These are phyloP conservation scores for Trichoderma koningiopsis DNA, from an alignment of 2,329 filamentous ascomycete genomes.

Conservation along the genomic window DNA sequence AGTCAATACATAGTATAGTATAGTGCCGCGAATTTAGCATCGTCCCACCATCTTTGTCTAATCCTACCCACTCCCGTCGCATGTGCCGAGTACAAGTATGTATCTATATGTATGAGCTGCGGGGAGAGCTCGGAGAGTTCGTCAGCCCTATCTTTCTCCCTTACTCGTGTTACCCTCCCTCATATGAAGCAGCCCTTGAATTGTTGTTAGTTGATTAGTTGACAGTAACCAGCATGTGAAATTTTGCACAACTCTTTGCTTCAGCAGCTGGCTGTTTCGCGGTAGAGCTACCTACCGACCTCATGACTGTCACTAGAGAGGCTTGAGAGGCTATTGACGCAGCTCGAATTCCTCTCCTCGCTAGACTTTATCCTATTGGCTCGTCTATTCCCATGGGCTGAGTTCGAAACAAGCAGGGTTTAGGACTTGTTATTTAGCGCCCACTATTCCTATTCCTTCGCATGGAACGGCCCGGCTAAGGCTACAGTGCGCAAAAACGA, in stretches of 20 bases:
- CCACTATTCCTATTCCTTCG: neutral
- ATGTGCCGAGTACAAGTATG: neutral
- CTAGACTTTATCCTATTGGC: neutral
- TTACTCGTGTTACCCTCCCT: neutral
- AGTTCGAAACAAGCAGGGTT: neutral
- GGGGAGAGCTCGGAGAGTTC: neutral
- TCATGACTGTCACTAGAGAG: neutral
- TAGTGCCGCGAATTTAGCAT: neutral
- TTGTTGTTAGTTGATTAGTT: neutral
- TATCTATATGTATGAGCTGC: neutral
- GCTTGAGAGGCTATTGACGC: neutral
- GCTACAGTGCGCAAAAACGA: constrained; percentile 15
- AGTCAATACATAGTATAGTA: neutral
- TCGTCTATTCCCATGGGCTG: neutral
- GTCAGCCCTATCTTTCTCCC: neutral
- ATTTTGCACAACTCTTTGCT: neutral
- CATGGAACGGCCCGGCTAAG: constrained; percentile 16
- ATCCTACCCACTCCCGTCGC: neutral
- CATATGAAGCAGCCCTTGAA: neutral
- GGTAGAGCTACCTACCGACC: neutral
- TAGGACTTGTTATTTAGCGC: neutral
- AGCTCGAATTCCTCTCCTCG: neutral
- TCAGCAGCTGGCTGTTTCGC: neutral
- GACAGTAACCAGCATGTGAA: neutral
- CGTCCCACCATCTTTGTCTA: constrained; percentile 7